Evolutionary conservation across 2,329 filamentous ascomycete species (phyloP), one percentile per base, ranked within the genome.

Genomic region (Colletotrichum sp.): DNA sequence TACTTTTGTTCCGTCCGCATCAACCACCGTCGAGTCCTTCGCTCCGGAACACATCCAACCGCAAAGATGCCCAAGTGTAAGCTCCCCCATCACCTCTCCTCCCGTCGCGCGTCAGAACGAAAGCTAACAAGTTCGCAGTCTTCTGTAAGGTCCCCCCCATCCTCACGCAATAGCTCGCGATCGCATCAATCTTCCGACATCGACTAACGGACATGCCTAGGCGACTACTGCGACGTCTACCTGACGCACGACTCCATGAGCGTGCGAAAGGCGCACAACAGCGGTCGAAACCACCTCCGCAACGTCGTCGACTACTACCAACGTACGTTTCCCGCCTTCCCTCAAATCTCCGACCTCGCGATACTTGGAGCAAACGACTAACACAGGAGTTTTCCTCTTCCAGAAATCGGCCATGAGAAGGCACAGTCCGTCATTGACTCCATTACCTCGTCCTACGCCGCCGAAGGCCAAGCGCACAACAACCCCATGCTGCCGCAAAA

Each of bases 141-240:
- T 95, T 95, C 85, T 95, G 79, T 80, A 77, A 39, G 77, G 48
- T 44, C 61, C 25, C 32, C 36, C 32, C 30, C 25, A 57, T 59
- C 27, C 60, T 28, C 22, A 59, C 5, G 55, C 55, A 59, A 27
- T 60, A 59, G 13, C 27, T 34, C 60, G 12, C 68, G 57, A 67
- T 44, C 48, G 32, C 44, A 52, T 52, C 68, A 59, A 63, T 61
- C 52, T 12, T 64, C n/a, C 44, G 44, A 76, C 44, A 19, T 34
- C 68, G 32, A 76, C 79, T 82, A 68, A 82, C 77, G 77, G 90
- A 86, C 27, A 28, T 22, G 15, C 27, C 27, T n/a, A 87, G 86
- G 96, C 90, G 97, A 99, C 86, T 99, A 99, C 87, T 99, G 97
- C 91, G 97, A 99, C 94, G 97, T 99, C 86, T 99, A 99, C 91